Base-by-base conservation (phyloP, 495 filamentous ascomycete species). In the Trypethelium eluteriae region DNA sequence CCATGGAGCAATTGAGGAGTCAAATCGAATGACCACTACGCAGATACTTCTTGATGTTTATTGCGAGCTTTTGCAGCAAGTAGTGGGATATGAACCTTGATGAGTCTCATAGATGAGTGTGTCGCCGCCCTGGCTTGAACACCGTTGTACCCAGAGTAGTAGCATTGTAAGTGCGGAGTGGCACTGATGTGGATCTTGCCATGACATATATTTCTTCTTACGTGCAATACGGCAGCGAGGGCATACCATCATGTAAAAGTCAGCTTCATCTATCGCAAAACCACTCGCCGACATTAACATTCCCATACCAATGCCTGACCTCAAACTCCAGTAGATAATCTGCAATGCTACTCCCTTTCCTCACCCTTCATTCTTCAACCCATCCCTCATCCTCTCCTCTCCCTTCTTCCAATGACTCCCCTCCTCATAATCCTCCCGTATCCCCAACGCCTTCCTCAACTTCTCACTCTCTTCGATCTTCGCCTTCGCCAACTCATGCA, bases 401-500 rank as follows among this genome's bases (percentile, higher is more conserved):
- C 88, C 83, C 72, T 79, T 82, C 78, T 81, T 79, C 88, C 89
- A 89, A 77, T 92, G 83, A 64, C 88, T 79, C 39, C 90, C 91
- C 71, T 94, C 93, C 77, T 95, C 89, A 76, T 93, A 90, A 80
- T 96, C 86, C 78, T 88, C 87, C 69, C 85, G 84, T 69, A 98
- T 96, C 61, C 92, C 92, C 75, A 99, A 82, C 36, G 94, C 94
- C 77, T 84, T 91, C 67, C 93, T 79, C 74, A 98, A 80, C 76
- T 89, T 81, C 81, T 97, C 92, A 75, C 87, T 96, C 83, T 99
- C 93, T 75, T 89, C 88, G 73, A 96, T 93, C 85, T 99, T 99
- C 64, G 93, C 93, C 74, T 92, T 88, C 35, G 94, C 94, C 71
- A 96, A 77, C 78, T 98, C 93, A 83, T 99, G 94, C 35, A 98